Evolutionary conservation across 768 basidiomycete species (phyloP).

Genomic region (Termitomyces eurrhizus): DNA sequence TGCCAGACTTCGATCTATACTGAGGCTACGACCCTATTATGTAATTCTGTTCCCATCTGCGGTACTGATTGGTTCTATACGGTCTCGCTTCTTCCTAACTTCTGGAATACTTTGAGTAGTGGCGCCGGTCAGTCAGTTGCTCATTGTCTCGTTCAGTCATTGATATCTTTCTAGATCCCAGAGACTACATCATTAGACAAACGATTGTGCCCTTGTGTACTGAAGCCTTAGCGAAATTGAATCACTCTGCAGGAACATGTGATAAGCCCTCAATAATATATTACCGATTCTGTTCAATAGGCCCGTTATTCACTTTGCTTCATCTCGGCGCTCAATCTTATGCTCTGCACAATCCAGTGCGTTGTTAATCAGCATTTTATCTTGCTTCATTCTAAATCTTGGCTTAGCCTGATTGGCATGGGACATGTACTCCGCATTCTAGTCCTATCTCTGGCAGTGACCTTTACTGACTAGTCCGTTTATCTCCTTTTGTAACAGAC

Average conservation of each 20-base stretch:
- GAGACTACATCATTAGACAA: conserved; percentile 48
- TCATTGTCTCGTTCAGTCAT: background rate
- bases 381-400: background rate
- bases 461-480: background rate
- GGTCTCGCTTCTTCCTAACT: conserved; percentile 44
- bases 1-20: conserved; percentile 34
- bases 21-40: conserved; percentile 32
- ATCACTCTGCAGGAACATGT: background rate
- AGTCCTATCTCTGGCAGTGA: background rate
- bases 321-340: background rate
- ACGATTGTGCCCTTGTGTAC: conserved; percentile 27
- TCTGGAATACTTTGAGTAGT: conserved; percentile 46
- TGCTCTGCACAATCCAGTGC: background rate
- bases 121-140: conserved; percentile 31
- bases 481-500: background rate
- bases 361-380: background rate
- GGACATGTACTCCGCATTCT: background rate
- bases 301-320: background rate
- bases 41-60: conserved; percentile 21
- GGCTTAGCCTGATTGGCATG: background rate
- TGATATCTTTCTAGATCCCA: conserved; percentile 38
- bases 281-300: conserved; percentile 3
- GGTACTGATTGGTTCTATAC: conserved; percentile 35
- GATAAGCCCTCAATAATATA: background rate
- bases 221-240: background rate